Base-by-base conservation (phyloP, 306 rosid genomes). In the Prunus mume region DNA sequence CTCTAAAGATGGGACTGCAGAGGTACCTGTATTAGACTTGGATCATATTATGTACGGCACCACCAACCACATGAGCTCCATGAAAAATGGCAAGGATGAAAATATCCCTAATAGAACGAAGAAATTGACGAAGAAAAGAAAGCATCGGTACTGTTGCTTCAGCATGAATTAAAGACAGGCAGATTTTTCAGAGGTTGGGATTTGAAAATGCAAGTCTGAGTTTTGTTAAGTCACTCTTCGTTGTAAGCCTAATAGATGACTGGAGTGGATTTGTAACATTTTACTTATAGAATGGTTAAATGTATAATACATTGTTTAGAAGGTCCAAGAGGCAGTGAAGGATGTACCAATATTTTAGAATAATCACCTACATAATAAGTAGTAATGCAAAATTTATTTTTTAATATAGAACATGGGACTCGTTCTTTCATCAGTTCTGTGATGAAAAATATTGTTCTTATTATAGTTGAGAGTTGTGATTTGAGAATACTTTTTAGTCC, bases 121-220 rank as follows among this genome's bases (percentile, higher is more conserved):
- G 78, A 79, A 60, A 70, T 28, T 71, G 1, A 60, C 76, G 75
- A 58, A 64, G 78, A 73, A 18, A 61, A 77, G 52, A 78, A 88
- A 52, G 57, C 74, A 14, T 43, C 1, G 72, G 12, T 65, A 74
- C 63, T 87, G 80, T 64, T 84, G 93, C 77, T 82, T 83, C 68
- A 38, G 38, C 62, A 6, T 50, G 75, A 76, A 64, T 56, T 61
- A 27, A 32, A 55, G 19, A 46, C 58, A 17, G 25, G 30, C 41
- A 19, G 27, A 24, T 71, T 49, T 71, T 57, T 56, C 27, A 25
- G 27, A 25, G 27, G 6, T 27, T 51, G 50, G 51, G 5, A 45
- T 13, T n/a, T 46, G 17, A 25, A 61, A 13, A 57, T 38, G 67
- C 22, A 38, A 15, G 15, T 64, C 0, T 20, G 6, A 64, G 15